These are phyloP conservation scores for Suzukiozyma palmioleophila DNA, from an alignment of 1,139 yeast species.

Conservation along the genomic window DNA sequence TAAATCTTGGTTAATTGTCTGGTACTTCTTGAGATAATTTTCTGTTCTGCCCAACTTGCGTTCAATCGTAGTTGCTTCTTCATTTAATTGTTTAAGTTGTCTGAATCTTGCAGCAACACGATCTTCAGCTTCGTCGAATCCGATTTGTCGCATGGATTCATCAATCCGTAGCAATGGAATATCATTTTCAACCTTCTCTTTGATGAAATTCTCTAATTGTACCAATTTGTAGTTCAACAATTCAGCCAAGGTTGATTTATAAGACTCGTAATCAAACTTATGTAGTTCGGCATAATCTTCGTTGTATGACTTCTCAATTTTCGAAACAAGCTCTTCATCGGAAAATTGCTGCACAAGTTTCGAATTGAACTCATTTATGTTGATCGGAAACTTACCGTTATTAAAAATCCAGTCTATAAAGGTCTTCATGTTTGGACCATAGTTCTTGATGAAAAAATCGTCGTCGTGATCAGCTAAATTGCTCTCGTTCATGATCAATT, in stretches of 20 bases:
- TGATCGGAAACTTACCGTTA: conserved; percentile 1
- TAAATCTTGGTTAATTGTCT: conserved; percentile 15
- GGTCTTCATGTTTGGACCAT: conserved; percentile 25
- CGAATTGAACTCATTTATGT: conserved; percentile 20
- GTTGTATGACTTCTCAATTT: conserved; percentile 15
- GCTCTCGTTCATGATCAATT: conserved; percentile 27
- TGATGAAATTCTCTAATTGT: conserved; percentile 25
- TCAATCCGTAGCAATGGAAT: conserved; percentile 30
- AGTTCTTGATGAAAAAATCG: conserved; percentile 21
- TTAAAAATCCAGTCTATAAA: conserved; percentile 22
- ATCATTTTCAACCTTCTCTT: conserved; percentile 17
- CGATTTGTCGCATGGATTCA: conserved; percentile 49
- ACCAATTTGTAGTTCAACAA: conserved; percentile 33
- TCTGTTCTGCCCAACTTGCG: conserved; percentile 45
- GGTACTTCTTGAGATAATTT: conserved; percentile 20
- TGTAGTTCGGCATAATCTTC: conserved; percentile 12
- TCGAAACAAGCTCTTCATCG: conserved; percentile 23
- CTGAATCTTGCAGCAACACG: conserved; percentile 46
- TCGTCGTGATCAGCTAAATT: conserved; percentile 16
- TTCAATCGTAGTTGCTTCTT: conserved; percentile 42
- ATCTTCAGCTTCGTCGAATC: conserved; percentile 47
- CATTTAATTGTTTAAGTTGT: conserved; percentile 44
- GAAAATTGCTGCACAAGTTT: conserved; percentile 18
- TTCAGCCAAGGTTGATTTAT: conserved; percentile 35
- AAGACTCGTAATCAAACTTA: conserved; percentile 32